These are phyloP conservation scores for Chlorella vulgaris DNA, from an alignment of 139 green algal species.

Conservation along the genomic window DNA sequence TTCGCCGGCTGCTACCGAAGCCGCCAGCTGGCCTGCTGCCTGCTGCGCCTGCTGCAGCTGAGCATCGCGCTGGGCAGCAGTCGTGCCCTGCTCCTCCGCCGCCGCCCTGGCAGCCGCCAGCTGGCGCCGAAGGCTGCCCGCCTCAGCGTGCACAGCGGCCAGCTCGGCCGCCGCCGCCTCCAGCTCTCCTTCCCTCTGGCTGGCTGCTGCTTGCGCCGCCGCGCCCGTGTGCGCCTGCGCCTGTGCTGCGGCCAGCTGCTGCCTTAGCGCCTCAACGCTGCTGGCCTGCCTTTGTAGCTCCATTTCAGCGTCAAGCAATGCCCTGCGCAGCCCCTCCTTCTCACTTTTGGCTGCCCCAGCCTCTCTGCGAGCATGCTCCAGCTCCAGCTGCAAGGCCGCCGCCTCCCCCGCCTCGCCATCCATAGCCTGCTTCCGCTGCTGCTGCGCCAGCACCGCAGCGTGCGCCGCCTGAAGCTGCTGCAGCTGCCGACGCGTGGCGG, in stretches of 20 bases:
- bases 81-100: background rate
- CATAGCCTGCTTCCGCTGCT: background rate
- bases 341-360: background rate
- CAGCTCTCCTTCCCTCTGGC: background rate
- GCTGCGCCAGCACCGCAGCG: background rate
- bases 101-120: background rate
- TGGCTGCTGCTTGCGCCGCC: background rate
- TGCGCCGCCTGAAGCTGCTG: conserved; percentile 6
- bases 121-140: background rate
- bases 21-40: background rate
- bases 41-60: background rate
- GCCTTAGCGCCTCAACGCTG: background rate
- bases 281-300: conserved; percentile 21
- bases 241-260: conserved; percentile 8
- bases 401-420: background rate
- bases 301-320: conserved; percentile 34
- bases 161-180: background rate
- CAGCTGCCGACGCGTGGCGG: background rate
- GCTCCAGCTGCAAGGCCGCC: background rate
- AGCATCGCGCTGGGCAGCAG: background rate
- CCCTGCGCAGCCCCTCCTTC: conserved; percentile 10
- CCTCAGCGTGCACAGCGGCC: conserved; percentile 10
- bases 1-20: background rate
- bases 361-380: conserved; percentile 4
- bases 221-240: background rate